Base-by-base conservation (phyloP, 495 filamentous ascomycete species). In the Xylaria sp. region DNA sequence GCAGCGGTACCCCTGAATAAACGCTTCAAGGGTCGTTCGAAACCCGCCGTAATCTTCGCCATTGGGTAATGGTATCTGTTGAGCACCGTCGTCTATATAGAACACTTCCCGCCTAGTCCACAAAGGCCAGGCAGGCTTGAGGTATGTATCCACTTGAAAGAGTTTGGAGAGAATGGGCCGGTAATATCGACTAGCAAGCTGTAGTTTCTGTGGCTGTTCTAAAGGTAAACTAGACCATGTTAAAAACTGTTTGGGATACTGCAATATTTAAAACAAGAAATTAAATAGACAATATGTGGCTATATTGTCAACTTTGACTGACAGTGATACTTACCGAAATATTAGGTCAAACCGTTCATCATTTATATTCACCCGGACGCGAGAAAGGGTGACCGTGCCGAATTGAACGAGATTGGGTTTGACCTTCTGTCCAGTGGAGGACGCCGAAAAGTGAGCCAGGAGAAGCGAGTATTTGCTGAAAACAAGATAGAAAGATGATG, bases 261-360 rank as follows among this genome's bases (percentile, higher is more conserved):
- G 26, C 24, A 50, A 21, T 2, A 26, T 29, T 52, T 8, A 58
- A 3, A 63, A 68, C 58, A 63, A 71, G 35, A 58, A 43, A 9
- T 43, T n/a, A 59, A 21, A 41, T 29, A 24, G 17, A 44, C 1
- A 26, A 67, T 59, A 41, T 5, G 12, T 31, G 21, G 15, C 64
- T 17, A 59, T 41, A 67, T 41, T 71, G 43, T 19, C 26, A 21
- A 14, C 12, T 6, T 29, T 31, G 44, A 8, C 62, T 2, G 31
- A 17, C 19, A 50, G 26, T 12, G 5, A 4, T 15, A 73, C 85
- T 82, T 84, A 92, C 86, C 93, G 89, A 76, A 97, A 98, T 4
- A 89, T 89, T 21, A 98, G 84, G 71, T 93, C 91, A 78, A 99
- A 93, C 24, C 91, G 89, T 81, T 99, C 94, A 75, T 97, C 94